phyloP scores from a whole-genome alignment of 345 rosid genomes.

The Turritis glabra region DNA sequence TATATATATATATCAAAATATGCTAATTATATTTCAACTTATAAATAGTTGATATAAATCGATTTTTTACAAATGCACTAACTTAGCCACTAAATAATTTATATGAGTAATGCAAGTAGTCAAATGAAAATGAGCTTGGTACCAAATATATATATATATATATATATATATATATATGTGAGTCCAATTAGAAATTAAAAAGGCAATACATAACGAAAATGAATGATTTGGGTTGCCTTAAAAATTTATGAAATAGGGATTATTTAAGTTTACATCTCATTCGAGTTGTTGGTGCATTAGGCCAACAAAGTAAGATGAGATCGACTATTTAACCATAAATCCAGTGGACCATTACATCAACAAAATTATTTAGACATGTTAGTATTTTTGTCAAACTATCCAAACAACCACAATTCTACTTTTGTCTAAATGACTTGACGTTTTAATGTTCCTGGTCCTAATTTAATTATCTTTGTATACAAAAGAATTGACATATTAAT shows the following conservation, averaged over 20 bases:
- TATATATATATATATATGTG: neutral
- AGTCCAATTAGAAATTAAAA: neutral
- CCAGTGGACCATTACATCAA: constrained; percentile 2
- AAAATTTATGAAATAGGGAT: neutral
- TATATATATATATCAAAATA: too few relatives aligned
- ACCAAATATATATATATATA: too few relatives aligned
- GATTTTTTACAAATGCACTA: neutral
- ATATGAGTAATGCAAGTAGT: neutral
- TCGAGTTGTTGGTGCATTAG: constrained; percentile 22
- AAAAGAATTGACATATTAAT: too few relatives aligned
- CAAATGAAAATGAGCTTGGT: neutral
- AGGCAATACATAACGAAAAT: neutral
- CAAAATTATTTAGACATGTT: neutral
- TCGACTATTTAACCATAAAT: neutral
- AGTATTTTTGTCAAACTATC: neutral
- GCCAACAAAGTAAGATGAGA: constrained; percentile 28
- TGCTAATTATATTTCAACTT: neutral
- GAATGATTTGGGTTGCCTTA: neutral
- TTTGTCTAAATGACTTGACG: constrained; percentile 24
- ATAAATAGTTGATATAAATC: neutral
- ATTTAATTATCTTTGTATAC: neutral
- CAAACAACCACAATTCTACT: constrained; percentile 5
- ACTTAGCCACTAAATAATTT: neutral
- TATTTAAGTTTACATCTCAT: neutral
- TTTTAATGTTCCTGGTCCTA: constrained; percentile 3